Conservation (phyloP, 331 rosid species). For the Pyracantha coccinea region DNA sequence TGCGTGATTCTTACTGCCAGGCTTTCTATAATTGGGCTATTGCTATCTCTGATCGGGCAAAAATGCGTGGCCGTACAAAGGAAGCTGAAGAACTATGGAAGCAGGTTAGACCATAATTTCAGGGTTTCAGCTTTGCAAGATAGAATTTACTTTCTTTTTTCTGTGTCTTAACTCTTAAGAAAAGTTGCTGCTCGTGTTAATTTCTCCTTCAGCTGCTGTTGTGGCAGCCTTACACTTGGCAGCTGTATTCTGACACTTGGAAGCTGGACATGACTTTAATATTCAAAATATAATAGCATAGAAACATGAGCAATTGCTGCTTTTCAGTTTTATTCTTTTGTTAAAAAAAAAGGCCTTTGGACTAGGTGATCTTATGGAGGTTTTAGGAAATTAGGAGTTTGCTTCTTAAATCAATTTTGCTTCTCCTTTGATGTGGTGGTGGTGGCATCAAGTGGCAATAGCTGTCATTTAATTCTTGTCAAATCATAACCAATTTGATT, state of each 20-base stretch:
- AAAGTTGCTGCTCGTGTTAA: background rate
- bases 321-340: background rate
- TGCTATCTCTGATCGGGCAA: conserved; percentile 97
- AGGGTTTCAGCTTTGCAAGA: conserved; percentile 12
- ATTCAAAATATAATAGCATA: background rate
- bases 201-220: background rate
- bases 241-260: background rate
- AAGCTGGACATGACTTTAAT: background rate
- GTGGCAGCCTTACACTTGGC: background rate
- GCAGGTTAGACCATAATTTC: conserved; percentile 50
- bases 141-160: background rate
- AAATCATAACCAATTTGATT: background rate
- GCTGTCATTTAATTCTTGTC: background rate
- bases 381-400: background rate
- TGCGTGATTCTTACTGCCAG: conserved; percentile 23
- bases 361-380: background rate
- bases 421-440: background rate
- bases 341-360: background rate
- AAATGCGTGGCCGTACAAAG: conserved; percentile 99
- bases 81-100: conserved; percentile 99
- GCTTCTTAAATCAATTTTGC: background rate
- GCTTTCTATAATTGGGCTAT: conserved; percentile 99
- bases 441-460: background rate
- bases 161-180: background rate
- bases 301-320: conserved; percentile 8